Base-by-base conservation (phyloP, 345 rosid species). In the Salix purpurea region DNA sequence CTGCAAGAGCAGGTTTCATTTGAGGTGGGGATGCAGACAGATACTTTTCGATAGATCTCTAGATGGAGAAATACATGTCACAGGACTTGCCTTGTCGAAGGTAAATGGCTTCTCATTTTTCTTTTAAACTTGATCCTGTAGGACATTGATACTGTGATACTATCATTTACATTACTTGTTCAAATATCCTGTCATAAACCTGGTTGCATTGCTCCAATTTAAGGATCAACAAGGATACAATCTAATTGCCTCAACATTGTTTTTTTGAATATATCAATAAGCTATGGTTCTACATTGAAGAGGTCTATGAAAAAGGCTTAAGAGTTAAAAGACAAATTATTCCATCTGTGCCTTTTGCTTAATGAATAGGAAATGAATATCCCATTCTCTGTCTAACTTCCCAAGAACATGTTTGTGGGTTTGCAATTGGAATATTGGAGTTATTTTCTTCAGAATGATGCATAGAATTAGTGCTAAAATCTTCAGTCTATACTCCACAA, bases 1-100 rank as follows among this genome's bases (percentile, higher is more conserved):
- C 78, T 78, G 76, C 70, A 56, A 54, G 84, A 87, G 77, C 92
- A 94, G 99, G 88, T 93, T 96, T 81, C 98, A 96, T 88, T 86
- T 96, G 66, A 87, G 99, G 85, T 96, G 99, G 99, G 99, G 98
- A 71, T 96, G 99, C 89, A 88, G 98, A 80, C 87, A 92, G 88
- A 79, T 96, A 72, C 91, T 91, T 19, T 92, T 91, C 56, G 89
- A 91, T 77, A 88, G 76, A 83, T 77, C 92, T 76, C 75, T 89
- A 39, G 79, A 84, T 77, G 94, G 97, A 65, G 91, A 87, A 81
- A 90, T 84, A 73, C 88, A 82, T 76, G 90, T 96, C 79, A 88
- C 85, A 9, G 98, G 99, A 77, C 90, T 96, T 39, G 96, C 98
- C 74, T 81, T 92, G 71, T 96, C 99, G 32, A 96, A 83, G 85